Base-by-base conservation (phyloP, 1,139 yeast genomes). In the Pichiaceae sp. region DNA sequence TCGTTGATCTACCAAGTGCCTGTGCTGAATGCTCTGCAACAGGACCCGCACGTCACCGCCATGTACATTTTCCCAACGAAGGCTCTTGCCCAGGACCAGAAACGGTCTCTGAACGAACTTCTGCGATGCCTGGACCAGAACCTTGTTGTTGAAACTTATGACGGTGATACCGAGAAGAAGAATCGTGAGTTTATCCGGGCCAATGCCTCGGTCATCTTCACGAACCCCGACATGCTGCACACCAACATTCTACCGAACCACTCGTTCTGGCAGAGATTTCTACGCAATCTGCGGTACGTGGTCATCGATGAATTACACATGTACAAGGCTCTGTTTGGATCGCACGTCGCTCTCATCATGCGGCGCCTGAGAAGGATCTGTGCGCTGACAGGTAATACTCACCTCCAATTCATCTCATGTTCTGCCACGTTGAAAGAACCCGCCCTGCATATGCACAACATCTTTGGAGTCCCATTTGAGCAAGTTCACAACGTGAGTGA, bases 31-130 rank as follows among this genome's bases (percentile, higher is more conserved):
- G 59, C 66, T 3, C 49, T 78, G 4, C 61, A 66, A 26, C 46
- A 52, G 5, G 72, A 74, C 38, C 71, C 73, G 3, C 68, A 72
- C 5, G 60, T 83, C 1, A 83, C 95, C 0, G 86, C 95, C 3
- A 68, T 93, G 63, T 86, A 84, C 49, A 78, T 91, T 7, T 91
- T 91, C 51, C 98, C 99, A 1, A 91, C 99, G 0, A 91, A 91
- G 52, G 98, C 99, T 0, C 64, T 91, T 34, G 97, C 98, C 0
- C 98, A 91, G 54, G 98, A 91, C 62, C 99, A 91, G 58, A 80
- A 79, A 50, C 65, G 95, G 36, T 79, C 95, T 12, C 64, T 93
- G 38, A 68, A 70, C 36, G 74, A 71, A 24, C 62, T 87, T n/a
- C 62, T 79, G 32, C 55, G 63, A 28, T 27, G 30, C 2, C 38